Base-by-base conservation (phyloP, 2,329 filamentous ascomycete genomes). In the Lithohypha guttulata region DNA sequence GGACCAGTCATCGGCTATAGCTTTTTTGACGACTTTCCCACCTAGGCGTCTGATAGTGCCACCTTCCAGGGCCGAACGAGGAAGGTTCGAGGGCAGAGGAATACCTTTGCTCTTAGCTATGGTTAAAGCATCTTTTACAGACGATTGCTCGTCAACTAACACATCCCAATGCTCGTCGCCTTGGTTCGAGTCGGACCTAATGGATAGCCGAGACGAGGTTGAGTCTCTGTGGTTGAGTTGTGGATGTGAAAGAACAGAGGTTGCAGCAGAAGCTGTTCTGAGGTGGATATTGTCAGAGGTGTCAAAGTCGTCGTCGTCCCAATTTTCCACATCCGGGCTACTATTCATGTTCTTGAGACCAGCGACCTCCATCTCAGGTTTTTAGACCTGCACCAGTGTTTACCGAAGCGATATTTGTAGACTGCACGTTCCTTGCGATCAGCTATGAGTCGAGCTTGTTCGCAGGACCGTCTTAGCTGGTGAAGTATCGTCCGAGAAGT, bases 41-140 rank as follows among this genome's bases (percentile, higher is more conserved):
- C 87, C 87, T 22, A 96, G 70, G 51, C 87, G 73, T 64, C 93
- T 93, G 56, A 96, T 96, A 7, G 86, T 89, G 37, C 91, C 91
- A 38, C 89, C 89, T 58, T 91, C 75, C 28, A 98, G 68, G 20
- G 91, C 91, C 14, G 89, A 94, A 20, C 83, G 77, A 1, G 89
- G 86, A 21, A 96, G 77, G 56, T 87, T 87, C 36, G 75, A 69
- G 19, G 91, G 91, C 41, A 96, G 76, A 5, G 91, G 89, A 48
- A 98, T 94, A 50, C 91, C 91, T 18, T 86, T 87, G 57, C 78
- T 79, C 54, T 85, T 82, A 22, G 87, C 89, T 5, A 85, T 83
- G 17, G 83, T 76, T 53, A 98, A 89, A 44, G 91, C 87, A 56
- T 93, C 82, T 51, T 79, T 65, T 7, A 82, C 93, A 1, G 84